Evolutionary conservation across 2,329 filamentous ascomycete species (phyloP), one percentile per base, ranked within the genome.

Genomic region (Fusarium agapanthi): DNA sequence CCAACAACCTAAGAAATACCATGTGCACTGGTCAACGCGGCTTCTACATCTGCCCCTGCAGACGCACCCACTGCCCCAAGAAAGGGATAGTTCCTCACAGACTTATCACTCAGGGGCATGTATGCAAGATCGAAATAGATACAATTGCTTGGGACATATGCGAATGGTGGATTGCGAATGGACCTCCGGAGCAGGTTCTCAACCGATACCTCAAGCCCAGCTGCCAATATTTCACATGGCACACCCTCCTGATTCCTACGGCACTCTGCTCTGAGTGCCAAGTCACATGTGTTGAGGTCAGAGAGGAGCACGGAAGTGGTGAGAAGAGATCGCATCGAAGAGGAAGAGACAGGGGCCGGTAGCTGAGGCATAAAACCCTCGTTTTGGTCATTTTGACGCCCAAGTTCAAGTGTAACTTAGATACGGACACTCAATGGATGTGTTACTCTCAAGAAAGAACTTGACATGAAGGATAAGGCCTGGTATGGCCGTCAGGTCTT

Each of bases 1-100:
- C 34, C 15, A 26, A 22, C 44, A 11, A 30, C n/a, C 37, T 24
- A 22, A 30, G 24, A 43, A 7, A 28, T 24, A 67, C 18, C 61
- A 78, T 78, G 76, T 78, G 76, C 30, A 75, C 74, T 81, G 74
- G 74, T 16, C 70, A 76, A 16, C 73, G 76, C 55, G 69, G 71
- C 1, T 76, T 67, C 26, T 67, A 74, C 14, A 47, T 78, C 48
- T 78, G 76, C 41, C 75, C 75, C 40, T 78, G 76, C 72, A 73
- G 54, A 45, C 74, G 68, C n/a, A 32, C 47, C n/a, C 40, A 60
- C 15, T 78, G 76, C 24, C 71, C 76, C 13, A 73, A 67, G 55
- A 71, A 48, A 32, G 65, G 45, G 2, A 50, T 66, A 15, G 40
- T 77, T 7, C 70, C 72, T 32, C 68, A 77, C 15, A 73, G 69